phyloP scores from a whole-genome alignment of 2,329 filamentous ascomycete species.

The Penicillium rolfsii region DNA sequence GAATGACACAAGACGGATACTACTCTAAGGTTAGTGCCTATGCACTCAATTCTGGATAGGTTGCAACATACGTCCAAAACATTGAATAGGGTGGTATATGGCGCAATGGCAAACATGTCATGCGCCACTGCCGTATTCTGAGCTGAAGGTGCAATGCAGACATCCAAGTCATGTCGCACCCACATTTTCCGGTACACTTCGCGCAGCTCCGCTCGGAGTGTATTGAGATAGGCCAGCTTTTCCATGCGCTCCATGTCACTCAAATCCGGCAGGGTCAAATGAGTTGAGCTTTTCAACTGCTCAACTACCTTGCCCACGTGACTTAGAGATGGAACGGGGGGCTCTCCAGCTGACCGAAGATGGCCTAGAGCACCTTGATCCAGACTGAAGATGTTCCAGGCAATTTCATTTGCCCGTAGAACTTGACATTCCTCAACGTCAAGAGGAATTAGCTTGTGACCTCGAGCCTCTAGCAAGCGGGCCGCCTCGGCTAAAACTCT shows the following conservation, averaged over 20 bases:
- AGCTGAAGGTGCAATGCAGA: constrained; percentile 52
- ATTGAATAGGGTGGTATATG: constrained; percentile 55
- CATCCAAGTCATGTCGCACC: constrained; percentile 52
- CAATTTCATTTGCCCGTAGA: constrained; percentile 26
- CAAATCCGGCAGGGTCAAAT: constrained; percentile 12
- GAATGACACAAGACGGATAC: constrained; percentile 56
- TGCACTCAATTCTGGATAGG: background rate
- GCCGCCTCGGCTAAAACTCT: constrained; percentile 48
- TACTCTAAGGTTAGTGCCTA: constrained; percentile 22
- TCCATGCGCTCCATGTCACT: constrained; percentile 20
- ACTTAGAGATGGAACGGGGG: constrained; percentile 26
- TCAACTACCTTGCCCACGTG: constrained; percentile 17
- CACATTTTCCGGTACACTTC: constrained; percentile 49
- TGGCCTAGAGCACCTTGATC: constrained; percentile 20
- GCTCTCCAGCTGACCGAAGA: constrained; percentile 32
- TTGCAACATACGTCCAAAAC: constrained; percentile 51
- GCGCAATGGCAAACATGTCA: constrained; percentile 42
- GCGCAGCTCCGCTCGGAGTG: constrained; percentile 38
- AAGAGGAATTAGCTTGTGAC: constrained; percentile 49
- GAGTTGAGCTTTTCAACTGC: constrained; percentile 7
- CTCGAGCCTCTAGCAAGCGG: constrained; percentile 44
- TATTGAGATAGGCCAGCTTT: constrained; percentile 24
- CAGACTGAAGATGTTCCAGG: constrained; percentile 30
- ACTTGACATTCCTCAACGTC: constrained; percentile 14
- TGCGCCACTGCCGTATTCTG: constrained; percentile 56